Evolutionary conservation across 2,329 filamentous ascomycete genomes (phyloP).

Genomic region (Colletotrichum destructivum): DNA sequence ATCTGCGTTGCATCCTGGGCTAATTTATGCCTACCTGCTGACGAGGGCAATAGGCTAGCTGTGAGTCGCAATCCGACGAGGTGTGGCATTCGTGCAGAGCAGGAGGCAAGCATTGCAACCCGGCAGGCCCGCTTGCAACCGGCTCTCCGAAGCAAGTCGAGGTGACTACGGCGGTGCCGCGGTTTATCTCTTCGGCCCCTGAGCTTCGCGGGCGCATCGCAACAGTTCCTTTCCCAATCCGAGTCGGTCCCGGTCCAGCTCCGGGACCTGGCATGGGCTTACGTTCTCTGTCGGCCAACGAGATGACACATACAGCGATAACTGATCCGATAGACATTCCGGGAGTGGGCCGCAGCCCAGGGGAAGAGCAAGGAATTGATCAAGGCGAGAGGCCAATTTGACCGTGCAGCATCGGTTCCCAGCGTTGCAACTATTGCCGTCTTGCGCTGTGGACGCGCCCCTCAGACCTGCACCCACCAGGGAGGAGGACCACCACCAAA

Average conservation of each 20-base stretch:
- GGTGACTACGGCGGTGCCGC: neutral
- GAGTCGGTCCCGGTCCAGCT: slow-evolving; percentile 13
- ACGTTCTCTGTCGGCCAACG: neutral
- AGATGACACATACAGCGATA: neutral
- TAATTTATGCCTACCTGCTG: slow-evolving; percentile 1
- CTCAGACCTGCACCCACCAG: slow-evolving; percentile 9
- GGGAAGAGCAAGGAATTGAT: neutral
- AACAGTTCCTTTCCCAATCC: slow-evolving; percentile 19
- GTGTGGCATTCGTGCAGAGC: neutral
- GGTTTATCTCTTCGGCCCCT: slow-evolving; percentile 2
- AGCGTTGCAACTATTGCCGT: slow-evolving; percentile 17
- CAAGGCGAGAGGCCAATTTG: slow-evolving; percentile 33
- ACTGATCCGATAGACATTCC: neutral
- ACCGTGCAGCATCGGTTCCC: slow-evolving; percentile 16
- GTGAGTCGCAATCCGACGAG: neutral
- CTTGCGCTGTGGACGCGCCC: slow-evolving; percentile 7
- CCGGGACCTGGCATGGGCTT: neutral
- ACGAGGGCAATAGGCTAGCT: neutral
- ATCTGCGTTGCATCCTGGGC: neutral
- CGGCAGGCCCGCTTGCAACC: slow-evolving; percentile 14
- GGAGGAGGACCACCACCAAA: neutral
- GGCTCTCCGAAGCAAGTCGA: slow-evolving; percentile 9
- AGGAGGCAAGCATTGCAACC: neutral
- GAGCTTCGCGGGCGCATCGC: slow-evolving; percentile 26
- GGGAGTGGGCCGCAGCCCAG: slow-evolving; percentile 4